These are phyloP conservation scores for Malus hybrid DNA, from an alignment of 331 rosid genomes.

Conservation along the genomic window DNA sequence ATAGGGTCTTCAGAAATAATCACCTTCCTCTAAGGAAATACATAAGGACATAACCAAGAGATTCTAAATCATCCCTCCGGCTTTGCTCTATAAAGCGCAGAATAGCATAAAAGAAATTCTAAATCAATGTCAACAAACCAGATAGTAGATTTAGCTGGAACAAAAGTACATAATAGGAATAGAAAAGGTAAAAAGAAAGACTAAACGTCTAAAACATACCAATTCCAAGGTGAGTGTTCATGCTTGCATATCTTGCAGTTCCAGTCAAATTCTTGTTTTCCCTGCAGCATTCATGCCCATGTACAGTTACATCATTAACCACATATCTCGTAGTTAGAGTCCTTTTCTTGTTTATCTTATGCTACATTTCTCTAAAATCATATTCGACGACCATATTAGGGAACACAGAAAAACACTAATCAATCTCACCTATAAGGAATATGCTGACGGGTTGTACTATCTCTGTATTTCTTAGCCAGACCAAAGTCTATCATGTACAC, in stretches of 20 bases:
- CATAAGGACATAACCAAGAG: constrained; percentile 98
- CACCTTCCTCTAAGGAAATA: constrained; percentile 97
- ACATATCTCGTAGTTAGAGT: background rate
- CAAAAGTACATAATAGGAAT: constrained; percentile 1
- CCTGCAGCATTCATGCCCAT: constrained; percentile 42
- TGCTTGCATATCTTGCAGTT: constrained; percentile 99
- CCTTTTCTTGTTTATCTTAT: background rate
- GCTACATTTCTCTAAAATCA: background rate
- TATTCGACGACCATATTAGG: background rate
- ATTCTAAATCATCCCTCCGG: constrained; percentile 97
- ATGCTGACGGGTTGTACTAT: constrained; percentile 90
- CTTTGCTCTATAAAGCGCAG: constrained; percentile 68
- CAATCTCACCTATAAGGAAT: constrained; percentile 86
- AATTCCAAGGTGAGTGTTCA: constrained; percentile 26
- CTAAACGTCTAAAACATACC: constrained; percentile 31
- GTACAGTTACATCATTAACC: background rate
- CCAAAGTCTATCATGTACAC: constrained; percentile 96
- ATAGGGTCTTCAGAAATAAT: constrained; percentile 24
- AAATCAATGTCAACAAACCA: constrained; percentile 13
- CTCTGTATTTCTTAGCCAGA: constrained; percentile 96
- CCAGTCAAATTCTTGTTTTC: constrained; percentile 98
- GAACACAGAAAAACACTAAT: background rate
- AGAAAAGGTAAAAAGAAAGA: background rate
- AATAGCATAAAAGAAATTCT: constrained; percentile 26
- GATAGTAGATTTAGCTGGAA: constrained; percentile 12